Base-by-base conservation (phyloP, 352 stramenopile genomes). In the Elongisporangium anandrum region DNA sequence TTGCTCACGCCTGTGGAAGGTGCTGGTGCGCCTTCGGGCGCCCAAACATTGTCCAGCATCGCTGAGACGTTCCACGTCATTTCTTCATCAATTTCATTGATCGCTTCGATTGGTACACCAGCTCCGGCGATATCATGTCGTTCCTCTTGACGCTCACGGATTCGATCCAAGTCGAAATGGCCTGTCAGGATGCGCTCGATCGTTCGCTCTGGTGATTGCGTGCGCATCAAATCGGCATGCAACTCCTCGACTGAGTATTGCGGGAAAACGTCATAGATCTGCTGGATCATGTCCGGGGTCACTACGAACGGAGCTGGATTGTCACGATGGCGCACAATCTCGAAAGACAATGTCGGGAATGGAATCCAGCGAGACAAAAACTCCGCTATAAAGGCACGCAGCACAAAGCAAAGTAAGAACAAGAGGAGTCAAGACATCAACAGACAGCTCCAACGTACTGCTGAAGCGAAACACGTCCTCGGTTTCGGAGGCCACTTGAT, bases 391-490 rank as follows among this genome's bases (percentile, higher is more conserved):
- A n/a, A n/a, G n/a, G n/a, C 52, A 23, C 38, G 63, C 10, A 20
- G 61, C 52, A 24, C 16, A 73, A 16, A 70, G 7, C 8, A 64
- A 50, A 26, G 56, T 2, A 20, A 56, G 17, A 12, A 49, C 22
- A 23, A 16, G 15, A 39, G 8, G 5, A 23, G 22, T 12, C 29
- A 9, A 54, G 6, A 56, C 9, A 57, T 4, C 10, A n/a, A 7
- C 20, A 41, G 19, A 7, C 6, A 50, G 34, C 50, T 4, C 34
- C 3, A 52, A 80, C 82, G 62, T 83, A 92, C 82, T 92, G 61
- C 79, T 92, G 48, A 92, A 87, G 54, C 79, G 79, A 58, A 92
- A 63, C 52, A 89, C 79, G 63, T 88, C 78, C 23, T 87, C 77
- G 0, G 70, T 66, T 8, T 41, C 29, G 29, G 29, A 41, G 5